phyloP scores from a whole-genome alignment of 129 eudicot species.

The Rutidosis leptorrhynchoides region DNA sequence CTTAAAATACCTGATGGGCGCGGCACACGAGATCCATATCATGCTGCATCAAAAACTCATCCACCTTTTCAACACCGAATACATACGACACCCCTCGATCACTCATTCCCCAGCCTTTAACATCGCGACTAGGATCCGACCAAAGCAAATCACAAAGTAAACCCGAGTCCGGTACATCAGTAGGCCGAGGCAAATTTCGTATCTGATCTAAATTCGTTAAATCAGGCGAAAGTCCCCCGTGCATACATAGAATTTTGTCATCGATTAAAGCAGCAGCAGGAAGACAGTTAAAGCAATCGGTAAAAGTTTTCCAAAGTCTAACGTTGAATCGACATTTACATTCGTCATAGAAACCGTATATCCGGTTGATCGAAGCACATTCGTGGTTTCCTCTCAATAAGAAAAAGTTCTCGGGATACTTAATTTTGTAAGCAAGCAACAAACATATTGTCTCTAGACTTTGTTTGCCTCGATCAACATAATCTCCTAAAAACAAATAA shows the following conservation, averaged over 20 bases:
- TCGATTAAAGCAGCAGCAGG: slow-evolving; percentile 26
- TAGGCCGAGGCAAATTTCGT: slow-evolving; percentile 13
- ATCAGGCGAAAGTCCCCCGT: slow-evolving; percentile 24
- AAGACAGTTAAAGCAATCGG: slow-evolving; percentile 22
- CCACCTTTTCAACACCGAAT: slow-evolving; percentile 24
- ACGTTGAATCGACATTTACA: slow-evolving; percentile 25
- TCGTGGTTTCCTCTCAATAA: slow-evolving; percentile 25
- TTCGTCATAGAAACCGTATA: slow-evolving; percentile 26
- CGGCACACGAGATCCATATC: slow-evolving; percentile 26
- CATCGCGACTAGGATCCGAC: slow-evolving; percentile 20
- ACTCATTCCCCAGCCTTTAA: slow-evolving; percentile 22
- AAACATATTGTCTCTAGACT: slow-evolving; percentile 25
- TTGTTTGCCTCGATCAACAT: slow-evolving; percentile 28
- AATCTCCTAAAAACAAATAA: slow-evolving; percentile 23
- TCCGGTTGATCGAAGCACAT: slow-evolving; percentile 18
- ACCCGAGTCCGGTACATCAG: slow-evolving; percentile 18
- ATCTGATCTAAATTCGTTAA: slow-evolving; percentile 14
- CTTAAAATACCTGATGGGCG: slow-evolving; percentile 30
- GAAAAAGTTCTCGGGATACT: slow-evolving; percentile 19
- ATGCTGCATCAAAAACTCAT: slow-evolving; percentile 16
- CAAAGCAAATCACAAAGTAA: slow-evolving; percentile 26
- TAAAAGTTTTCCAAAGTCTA: slow-evolving; percentile 23
- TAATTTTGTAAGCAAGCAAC: slow-evolving; percentile 23
- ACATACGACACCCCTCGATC: slow-evolving; percentile 23
- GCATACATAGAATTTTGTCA: slow-evolving; percentile 27